A percentile compares a stretch with the other conserved stretches of the same genome.
Conservation (phyloP, 495 filamentous ascomycete species). For the Aspergillus hancockii region DNA sequence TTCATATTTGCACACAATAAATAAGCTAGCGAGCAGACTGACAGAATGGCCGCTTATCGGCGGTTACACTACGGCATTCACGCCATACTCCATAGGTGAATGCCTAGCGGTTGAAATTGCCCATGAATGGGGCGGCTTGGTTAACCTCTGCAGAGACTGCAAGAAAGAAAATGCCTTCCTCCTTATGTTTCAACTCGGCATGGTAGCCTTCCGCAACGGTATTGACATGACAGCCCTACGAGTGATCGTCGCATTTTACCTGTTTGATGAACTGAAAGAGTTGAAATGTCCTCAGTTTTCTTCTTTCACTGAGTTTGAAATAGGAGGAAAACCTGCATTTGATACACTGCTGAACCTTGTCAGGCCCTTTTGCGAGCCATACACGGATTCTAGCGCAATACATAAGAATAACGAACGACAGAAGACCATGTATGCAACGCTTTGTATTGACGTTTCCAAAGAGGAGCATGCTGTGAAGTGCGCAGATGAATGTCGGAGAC, state of each 20-base stretch:
- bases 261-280: constrained; percentile 34
- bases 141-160: constrained; percentile 27
- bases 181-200: constrained; percentile 47
- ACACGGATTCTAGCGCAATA: not conserved
- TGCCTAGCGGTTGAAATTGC: constrained; percentile 32
- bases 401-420: constrained; percentile 3
- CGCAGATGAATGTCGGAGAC: constrained; percentile 19
- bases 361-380: constrained; percentile 19
- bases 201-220: constrained; percentile 36
- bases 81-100: constrained; percentile 29
- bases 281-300: constrained; percentile 29
- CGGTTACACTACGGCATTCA: constrained; percentile 35
- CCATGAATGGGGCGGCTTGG: constrained; percentile 46
- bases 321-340: constrained; percentile 21
- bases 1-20: constrained; percentile 20
- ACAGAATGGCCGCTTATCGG: constrained; percentile 39
- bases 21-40: constrained; percentile 31
- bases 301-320: constrained; percentile 29
- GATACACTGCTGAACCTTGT: constrained; percentile 26
- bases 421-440: not conserved
- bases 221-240: constrained; percentile 37
- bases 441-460: constrained; percentile 16
- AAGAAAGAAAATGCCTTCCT: constrained; percentile 22
- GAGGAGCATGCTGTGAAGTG: constrained; percentile 26
- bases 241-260: constrained; percentile 36